phyloP scores from a whole-genome alignment of 192 early-diverging fungal species.

The Backusella morwellensis region DNA sequence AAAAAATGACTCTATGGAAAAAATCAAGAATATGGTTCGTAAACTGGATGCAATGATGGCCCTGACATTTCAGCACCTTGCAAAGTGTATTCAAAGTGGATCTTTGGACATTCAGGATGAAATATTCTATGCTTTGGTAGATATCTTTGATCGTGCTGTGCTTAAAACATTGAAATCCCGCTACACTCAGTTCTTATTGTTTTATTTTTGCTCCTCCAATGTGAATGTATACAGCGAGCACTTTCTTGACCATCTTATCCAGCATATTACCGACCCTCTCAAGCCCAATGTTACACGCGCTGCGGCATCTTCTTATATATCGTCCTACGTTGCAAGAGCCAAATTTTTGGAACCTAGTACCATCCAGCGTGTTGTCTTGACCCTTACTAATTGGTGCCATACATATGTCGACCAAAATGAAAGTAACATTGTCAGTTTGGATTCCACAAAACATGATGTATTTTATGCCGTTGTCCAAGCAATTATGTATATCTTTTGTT shows the following conservation, averaged over 20 bases:
- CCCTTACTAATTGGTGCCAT: slow-evolving; percentile 65
- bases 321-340: slow-evolving; percentile 85
- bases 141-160: slow-evolving; percentile 76
- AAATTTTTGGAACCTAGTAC: slow-evolving; percentile 60
- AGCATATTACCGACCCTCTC: slow-evolving; percentile 53
- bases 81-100: slow-evolving; percentile 13
- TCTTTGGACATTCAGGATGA: slow-evolving; percentile 39
- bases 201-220: slow-evolving; percentile 74
- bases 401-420: slow-evolving; percentile 71
- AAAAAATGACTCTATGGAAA: slow-evolving; percentile 9
- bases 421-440: slow-evolving; percentile 27
- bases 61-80: slow-evolving; percentile 62
- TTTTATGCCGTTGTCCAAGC: slow-evolving; percentile 89
- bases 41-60: slow-evolving; percentile 76
- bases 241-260: slow-evolving; percentile 74
- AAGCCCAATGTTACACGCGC: slow-evolving; percentile 67
- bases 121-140: slow-evolving; percentile 67
- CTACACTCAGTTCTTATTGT: slow-evolving; percentile 90
- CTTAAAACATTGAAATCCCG: slow-evolving; percentile 86
- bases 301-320: slow-evolving; percentile 82
- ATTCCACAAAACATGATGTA: slow-evolving; percentile 66
- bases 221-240: slow-evolving; percentile 60
- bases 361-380: slow-evolving; percentile 62
- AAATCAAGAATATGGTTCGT: slow-evolving; percentile 55
- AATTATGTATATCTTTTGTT: slow-evolving; percentile 92